Evolutionary conservation across 2,329 filamentous ascomycete species (phyloP), one percentile per base, ranked within the genome.

Genomic region (Onygenales sp.): DNA sequence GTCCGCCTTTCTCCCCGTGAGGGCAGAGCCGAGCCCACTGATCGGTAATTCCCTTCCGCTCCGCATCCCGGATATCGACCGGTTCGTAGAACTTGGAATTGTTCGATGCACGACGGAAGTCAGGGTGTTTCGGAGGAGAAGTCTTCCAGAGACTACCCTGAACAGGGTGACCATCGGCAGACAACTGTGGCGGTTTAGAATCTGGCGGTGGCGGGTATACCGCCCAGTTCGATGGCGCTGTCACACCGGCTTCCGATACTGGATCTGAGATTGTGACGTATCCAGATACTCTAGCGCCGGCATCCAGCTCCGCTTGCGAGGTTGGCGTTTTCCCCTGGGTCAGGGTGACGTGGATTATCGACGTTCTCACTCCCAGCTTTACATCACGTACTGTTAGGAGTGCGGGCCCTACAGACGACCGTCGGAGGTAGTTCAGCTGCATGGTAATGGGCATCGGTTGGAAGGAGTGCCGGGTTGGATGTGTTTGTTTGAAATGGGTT

Each of bases 251-350:
- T 41, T 49, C 47, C 17, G 47, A 49, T 32, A 49, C 11, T 14
- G 47, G 47, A 32, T 49, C 47, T 14, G 47, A 49, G 47, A 49
- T 31, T 11, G 47, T 49, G 9, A 49, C 32, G 36, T 41, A 49
- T 41, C 47, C 47, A 5, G 47, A 9, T 7, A 49, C 47, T 38
- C 32, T 49, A 5, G 31, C 36, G 32, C 31, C n/a, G 7, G 27
- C 41, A 1, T 14, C 36, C 1, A 21, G 36, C 21, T 17, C 39
- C 7, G 11, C n/a, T 17, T 13, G 11, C 11, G 41, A 17, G 21
- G 13, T 31, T 49, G 36, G 13, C 14, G 47, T 8, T 13, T 27
- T 17, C 11, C 11, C 35, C n/a, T 49, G 47, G 32, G 35, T 49
- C 21, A 49, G 13, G 7, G 36, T 33, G 8, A 49, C 27, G 5